These are phyloP conservation scores for Dactylis glomerata DNA, from an alignment of 176 grass and related monocot genomes.

Conservation along the genomic window DNA sequence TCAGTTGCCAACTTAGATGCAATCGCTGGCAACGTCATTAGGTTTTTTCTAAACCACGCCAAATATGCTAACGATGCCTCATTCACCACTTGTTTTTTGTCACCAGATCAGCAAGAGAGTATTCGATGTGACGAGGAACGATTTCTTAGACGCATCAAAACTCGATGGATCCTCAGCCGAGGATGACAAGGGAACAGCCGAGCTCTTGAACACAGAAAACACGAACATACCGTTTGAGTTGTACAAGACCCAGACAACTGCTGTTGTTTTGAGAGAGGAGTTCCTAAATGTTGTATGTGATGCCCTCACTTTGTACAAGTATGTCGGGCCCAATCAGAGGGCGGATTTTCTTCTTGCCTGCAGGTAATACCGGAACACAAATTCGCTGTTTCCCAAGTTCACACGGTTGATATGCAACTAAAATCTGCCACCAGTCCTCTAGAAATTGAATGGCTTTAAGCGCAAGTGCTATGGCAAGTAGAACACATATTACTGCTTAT, in stretches of 20 bases:
- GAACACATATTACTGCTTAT: background rate
- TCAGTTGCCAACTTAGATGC: background rate
- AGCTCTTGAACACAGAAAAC: background rate
- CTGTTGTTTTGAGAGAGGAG: background rate
- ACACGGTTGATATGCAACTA: background rate
- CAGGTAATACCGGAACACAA: background rate
- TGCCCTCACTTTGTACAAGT: slow-evolving; percentile 3
- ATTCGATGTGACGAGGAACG: background rate
- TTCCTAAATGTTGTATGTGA: slow-evolving; percentile 2
- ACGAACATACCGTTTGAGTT: background rate
- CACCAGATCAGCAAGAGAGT: background rate
- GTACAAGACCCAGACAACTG: background rate
- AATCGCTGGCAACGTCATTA: background rate
- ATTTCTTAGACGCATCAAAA: background rate
- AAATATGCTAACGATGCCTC: background rate
- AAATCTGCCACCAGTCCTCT: background rate
- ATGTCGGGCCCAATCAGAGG: background rate
- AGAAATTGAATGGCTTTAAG: background rate
- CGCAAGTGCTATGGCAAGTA: background rate
- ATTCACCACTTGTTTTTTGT: background rate
- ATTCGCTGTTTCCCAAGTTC: background rate
- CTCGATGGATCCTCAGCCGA: background rate
- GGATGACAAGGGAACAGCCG: background rate
- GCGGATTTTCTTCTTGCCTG: background rate
- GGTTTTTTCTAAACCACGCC: background rate